Percentiles rank a stretch among this genome's conserved stretches.
These are phyloP conservation scores for Aleurites moluccanus DNA, from an alignment of 441 rosid species.

Conservation along the genomic window DNA sequence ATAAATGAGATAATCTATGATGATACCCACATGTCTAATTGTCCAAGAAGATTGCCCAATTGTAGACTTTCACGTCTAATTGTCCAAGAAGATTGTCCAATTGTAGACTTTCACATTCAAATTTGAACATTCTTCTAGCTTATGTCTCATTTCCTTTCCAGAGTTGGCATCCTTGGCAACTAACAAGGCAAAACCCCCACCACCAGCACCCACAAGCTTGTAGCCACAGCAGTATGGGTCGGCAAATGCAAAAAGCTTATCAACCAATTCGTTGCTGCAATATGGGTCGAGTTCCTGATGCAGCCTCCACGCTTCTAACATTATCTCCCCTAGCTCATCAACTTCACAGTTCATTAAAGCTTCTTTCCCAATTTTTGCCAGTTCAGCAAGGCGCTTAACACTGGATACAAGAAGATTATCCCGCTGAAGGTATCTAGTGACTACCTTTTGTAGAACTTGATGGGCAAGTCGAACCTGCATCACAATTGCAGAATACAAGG, in stretches of 20 bases:
- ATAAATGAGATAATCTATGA: background rate
- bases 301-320: slow-evolving; percentile 91
- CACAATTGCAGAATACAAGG: slow-evolving; percentile 1
- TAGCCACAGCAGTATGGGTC: slow-evolving; percentile 81
- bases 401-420: slow-evolving; percentile 82
- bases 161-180: slow-evolving; percentile 57
- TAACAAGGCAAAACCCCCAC: slow-evolving; percentile 82
- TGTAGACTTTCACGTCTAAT: slow-evolving; percentile 44
- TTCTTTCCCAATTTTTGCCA: slow-evolving; percentile 85
- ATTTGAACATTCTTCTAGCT: slow-evolving; percentile 46
- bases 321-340: slow-evolving; percentile 78
- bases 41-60: slow-evolving; percentile 52
- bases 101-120: slow-evolving; percentile 59
- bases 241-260: slow-evolving; percentile 60
- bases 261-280: slow-evolving; percentile 91
- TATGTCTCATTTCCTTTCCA: slow-evolving; percentile 48
- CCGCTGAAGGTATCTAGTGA: slow-evolving; percentile 70
- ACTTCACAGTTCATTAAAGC: slow-evolving; percentile 80
- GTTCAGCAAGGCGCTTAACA: slow-evolving; percentile 80
- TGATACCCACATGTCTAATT: background rate
- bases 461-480: slow-evolving; percentile 91
- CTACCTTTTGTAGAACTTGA: slow-evolving; percentile 88
- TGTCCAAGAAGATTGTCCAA: slow-evolving; percentile 50
- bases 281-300: slow-evolving; percentile 96
- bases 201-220: slow-evolving; percentile 97